Evolutionary conservation across 2,329 filamentous ascomycete species (phyloP).

Genomic region (Apiospora rasikravindrae): DNA sequence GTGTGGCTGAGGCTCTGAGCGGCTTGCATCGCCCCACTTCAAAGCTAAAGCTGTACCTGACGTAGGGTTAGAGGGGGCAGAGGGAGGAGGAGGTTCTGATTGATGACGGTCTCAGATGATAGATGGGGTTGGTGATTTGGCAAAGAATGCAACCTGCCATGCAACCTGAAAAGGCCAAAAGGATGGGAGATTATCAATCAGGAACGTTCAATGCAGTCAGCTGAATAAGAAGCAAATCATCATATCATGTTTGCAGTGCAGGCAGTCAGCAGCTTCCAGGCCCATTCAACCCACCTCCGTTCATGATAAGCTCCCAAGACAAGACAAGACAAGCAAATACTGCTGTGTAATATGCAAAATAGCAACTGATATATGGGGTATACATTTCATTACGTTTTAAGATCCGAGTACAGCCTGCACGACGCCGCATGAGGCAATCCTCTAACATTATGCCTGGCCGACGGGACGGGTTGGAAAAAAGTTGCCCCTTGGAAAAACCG

Average conservation of each 20-base stretch:
- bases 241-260: not conserved
- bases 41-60: not conserved
- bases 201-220: not conserved
- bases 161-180: not conserved
- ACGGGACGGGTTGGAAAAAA: not conserved
- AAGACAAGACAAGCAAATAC: not conserved
- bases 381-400: conserved; percentile 18
- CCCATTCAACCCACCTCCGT: not conserved
- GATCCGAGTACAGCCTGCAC: conserved; percentile 12
- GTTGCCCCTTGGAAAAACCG: not conserved
- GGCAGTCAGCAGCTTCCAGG: not conserved
- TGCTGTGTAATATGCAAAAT: not conserved
- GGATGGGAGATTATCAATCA: not conserved
- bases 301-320: not conserved
- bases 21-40: conserved; percentile 2
- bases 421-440: conserved; percentile 14
- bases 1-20: conserved; percentile 6
- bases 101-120: not conserved
- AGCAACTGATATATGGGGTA: conserved; percentile 8
- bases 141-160: not conserved
- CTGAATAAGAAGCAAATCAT: not conserved
- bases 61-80: not conserved
- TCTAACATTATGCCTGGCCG: conserved; percentile 7
- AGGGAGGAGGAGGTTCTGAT: not conserved
- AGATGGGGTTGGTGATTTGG: not conserved